phyloP scores from a whole-genome alignment of 2,329 filamentous ascomycete species.

The Dactylellina cionopaga region DNA sequence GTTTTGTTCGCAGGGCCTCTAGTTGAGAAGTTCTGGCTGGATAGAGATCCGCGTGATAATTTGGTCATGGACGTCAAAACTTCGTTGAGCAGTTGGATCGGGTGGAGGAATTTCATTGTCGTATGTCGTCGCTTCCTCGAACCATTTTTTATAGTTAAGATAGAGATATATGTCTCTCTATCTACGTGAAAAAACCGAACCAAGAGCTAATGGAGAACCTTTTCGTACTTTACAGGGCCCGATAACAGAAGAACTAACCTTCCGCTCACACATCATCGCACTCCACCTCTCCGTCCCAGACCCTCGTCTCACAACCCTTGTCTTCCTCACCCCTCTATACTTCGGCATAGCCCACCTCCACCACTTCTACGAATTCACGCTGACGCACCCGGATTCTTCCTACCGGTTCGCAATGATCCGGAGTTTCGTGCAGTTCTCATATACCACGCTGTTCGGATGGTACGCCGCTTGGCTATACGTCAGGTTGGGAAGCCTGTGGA shows the following conservation, averaged over 20 bases:
- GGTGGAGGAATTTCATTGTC: slow-evolving; percentile 86
- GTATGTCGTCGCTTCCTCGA: slow-evolving; percentile 66
- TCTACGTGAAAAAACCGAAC: slow-evolving; percentile 21
- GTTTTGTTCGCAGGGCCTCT: slow-evolving; percentile 81
- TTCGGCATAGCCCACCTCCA: slow-evolving; percentile 77
- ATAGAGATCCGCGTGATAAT: slow-evolving; percentile 36
- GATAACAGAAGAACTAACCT: slow-evolving; percentile 90
- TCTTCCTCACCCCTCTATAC: slow-evolving; percentile 57
- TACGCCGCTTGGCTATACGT: slow-evolving; percentile 91
- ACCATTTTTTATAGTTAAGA: not conserved
- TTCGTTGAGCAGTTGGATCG: slow-evolving; percentile 78
- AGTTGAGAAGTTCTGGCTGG: slow-evolving; percentile 69
- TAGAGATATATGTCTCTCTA: slow-evolving; percentile 10
- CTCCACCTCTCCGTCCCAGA: slow-evolving; percentile 78
- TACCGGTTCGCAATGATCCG: slow-evolving; percentile 71
- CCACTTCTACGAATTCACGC: slow-evolving; percentile 92
- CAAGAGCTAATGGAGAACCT: slow-evolving; percentile 49
- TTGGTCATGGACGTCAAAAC: slow-evolving; percentile 49
- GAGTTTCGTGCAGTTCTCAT: slow-evolving; percentile 83
- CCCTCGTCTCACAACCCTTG: slow-evolving; percentile 57
- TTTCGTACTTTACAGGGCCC: slow-evolving; percentile 70
- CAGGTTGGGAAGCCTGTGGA: slow-evolving; percentile 81
- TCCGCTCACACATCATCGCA: slow-evolving; percentile 85
- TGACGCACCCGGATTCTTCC: slow-evolving; percentile 78
- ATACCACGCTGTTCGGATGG: slow-evolving; percentile 92